Evolutionary conservation across 805 yeast species (phyloP).

Genomic region (Starmera quercuum): DNA sequence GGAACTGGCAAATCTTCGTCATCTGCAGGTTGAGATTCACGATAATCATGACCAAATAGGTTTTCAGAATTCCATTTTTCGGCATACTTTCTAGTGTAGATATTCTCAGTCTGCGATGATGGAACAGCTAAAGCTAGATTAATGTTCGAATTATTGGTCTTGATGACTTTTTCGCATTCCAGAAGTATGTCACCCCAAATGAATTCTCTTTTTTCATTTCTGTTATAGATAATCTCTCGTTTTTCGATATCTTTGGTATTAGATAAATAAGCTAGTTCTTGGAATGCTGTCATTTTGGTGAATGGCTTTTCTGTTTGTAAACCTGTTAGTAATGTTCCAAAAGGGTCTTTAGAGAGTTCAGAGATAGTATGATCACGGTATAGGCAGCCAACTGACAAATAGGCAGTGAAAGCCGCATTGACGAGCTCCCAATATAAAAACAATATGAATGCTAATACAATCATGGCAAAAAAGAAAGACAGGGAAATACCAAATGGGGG

Average conservation of each 20-base stretch:
- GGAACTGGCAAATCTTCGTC: constrained; percentile 6
- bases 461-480: constrained; percentile 22
- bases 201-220: constrained; percentile 35
- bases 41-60: constrained; percentile 28
- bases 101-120: constrained; percentile 9
- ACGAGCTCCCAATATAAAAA: constrained; percentile 44
- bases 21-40: constrained; percentile 6
- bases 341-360: constrained; percentile 50
- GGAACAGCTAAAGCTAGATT: constrained; percentile 12
- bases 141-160: constrained; percentile 37
- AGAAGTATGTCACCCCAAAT: constrained; percentile 54
- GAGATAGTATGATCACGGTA: constrained; percentile 59
- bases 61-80: constrained; percentile 11
- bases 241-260: constrained; percentile 38
- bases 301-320: constrained; percentile 43
- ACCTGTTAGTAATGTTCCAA: constrained; percentile 58
- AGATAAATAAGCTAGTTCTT: constrained; percentile 63
- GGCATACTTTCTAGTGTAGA: not conserved
- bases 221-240: constrained; percentile 47
- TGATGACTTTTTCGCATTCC: constrained; percentile 51
- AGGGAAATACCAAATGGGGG: constrained; percentile 32
- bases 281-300: constrained; percentile 61
- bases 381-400: constrained; percentile 64
- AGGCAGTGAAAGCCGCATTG: constrained; percentile 54
- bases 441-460: constrained; percentile 26